Conservation (phyloP, 2,329 filamentous ascomycete genomes). For the Penicillium sp. region DNA sequence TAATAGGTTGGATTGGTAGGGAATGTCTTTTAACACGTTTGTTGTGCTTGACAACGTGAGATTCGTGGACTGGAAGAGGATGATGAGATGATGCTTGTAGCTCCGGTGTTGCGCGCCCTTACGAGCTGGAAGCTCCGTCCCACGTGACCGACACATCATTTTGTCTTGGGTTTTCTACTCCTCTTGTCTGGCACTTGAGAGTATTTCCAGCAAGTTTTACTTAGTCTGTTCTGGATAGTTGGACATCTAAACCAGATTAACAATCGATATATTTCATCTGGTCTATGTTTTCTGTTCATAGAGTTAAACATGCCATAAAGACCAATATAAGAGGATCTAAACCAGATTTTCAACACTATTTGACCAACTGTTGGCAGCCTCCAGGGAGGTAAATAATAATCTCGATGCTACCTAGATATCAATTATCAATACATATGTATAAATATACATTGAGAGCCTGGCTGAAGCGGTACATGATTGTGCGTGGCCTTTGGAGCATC, state of each 20-base stretch:
- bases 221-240: not conserved
- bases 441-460: not conserved
- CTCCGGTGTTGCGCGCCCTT: slow-evolving; percentile 21
- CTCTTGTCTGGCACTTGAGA: not conserved
- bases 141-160: slow-evolving; percentile 26
- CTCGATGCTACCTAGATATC: not conserved
- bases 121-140: slow-evolving; percentile 28
- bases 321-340: not conserved
- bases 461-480: not conserved
- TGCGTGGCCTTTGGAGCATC: not conserved
- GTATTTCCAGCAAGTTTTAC: not conserved
- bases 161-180: not conserved
- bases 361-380: not conserved
- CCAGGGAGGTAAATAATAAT: not conserved
- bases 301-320: not conserved
- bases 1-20: not conserved
- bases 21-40: not conserved
- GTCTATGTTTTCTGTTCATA: not conserved
- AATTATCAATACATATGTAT: not conserved
- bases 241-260: not conserved
- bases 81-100: slow-evolving; percentile 21
- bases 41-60: not conserved
- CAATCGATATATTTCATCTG: not conserved
- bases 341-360: not conserved
- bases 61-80: slow-evolving; percentile 9